Base-by-base conservation (phyloP, 345 rosid species). In the Carallia pectinifolia region DNA sequence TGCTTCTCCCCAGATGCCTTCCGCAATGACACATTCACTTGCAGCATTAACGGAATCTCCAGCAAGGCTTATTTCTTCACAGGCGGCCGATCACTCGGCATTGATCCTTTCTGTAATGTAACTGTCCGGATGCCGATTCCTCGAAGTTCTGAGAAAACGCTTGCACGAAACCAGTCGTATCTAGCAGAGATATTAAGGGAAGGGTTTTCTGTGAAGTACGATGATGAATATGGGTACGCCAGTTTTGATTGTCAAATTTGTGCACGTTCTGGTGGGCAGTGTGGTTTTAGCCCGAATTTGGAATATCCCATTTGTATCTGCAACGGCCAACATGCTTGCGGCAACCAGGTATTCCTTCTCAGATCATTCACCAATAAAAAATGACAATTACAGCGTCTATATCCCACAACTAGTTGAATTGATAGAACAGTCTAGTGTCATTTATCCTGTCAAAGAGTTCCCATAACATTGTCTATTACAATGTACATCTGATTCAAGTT, bases 151-250 rank as follows among this genome's bases (percentile, higher is more conserved):
- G 68, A 4, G 18, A 60, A 7, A 9, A 15, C 9, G 75, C 76
- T 81, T 8, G 5, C 5, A 16, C 6, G 3, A 1, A 10, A 77
- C 40, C 53, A 61, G 48, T 79, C 85, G 8, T 17, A 9, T 64
- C 80, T 82, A 23, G 4, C 3, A 37, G 76, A 81, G 37, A 79
- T 70, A 73, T 60, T 85, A 61, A 79, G 59, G 68, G 70, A 63
- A 8, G 89, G 87, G 54, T 85, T 85, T 36, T 64, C 27, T 44
- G 82, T 71, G 39, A 71, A 34, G 18, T 83, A 83, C 64, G 66
- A 53, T 0, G 44, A 62, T 65, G 72, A 76, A 7, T 77, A 68
- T n/a, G 50, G 33, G 34, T 71, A 61, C 58, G 9, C 6, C 9
- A 53, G 58, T 18, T 53, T 53, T 33, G 74, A 73, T 62, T 83